These are phyloP conservation scores for Neurospora sp. DNA, from an alignment of 495 filamentous ascomycete genomes.

Conservation along the genomic window DNA sequence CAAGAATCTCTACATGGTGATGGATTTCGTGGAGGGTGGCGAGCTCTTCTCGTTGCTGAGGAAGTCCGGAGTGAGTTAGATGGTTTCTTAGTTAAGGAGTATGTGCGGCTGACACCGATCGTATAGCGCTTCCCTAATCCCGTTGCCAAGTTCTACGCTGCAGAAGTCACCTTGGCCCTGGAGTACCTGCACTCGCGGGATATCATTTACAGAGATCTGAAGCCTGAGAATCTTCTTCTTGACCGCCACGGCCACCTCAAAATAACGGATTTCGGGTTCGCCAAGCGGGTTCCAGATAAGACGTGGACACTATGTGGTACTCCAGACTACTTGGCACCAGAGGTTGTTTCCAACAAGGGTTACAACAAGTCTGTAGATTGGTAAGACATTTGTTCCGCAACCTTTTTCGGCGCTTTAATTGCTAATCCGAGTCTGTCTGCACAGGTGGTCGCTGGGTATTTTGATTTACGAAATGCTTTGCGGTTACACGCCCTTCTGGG, in stretches of 20 bases:
- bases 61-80: slow-evolving; percentile 78
- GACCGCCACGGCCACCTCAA: slow-evolving; percentile 96
- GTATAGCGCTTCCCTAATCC: slow-evolving; percentile 94
- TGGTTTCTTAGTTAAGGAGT: background rate
- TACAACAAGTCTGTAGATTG: slow-evolving; percentile 99
- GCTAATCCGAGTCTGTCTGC: background rate
- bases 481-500: slow-evolving; percentile 98
- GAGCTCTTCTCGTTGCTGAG: slow-evolving; percentile 91
- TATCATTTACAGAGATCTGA: slow-evolving; percentile 96
- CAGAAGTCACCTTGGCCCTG: slow-evolving; percentile 88
- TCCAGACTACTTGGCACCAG: slow-evolving; percentile 95
- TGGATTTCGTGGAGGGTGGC: slow-evolving; percentile 99
- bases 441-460: slow-evolving; percentile 96
- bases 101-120: slow-evolving; percentile 5
- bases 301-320: slow-evolving; percentile 98
- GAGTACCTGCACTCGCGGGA: slow-evolving; percentile 92
- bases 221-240: slow-evolving; percentile 90
- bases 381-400: slow-evolving; percentile 41
- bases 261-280: slow-evolving; percentile 98
- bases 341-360: slow-evolving; percentile 93
- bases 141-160: slow-evolving; percentile 97
- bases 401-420: background rate
- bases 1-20: slow-evolving; percentile 97
- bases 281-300: slow-evolving; percentile 96
- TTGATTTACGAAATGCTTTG: slow-evolving; percentile 99